phyloP scores from a whole-genome alignment of 1,284 basidiomycete species.

The Sutorius eximius region DNA sequence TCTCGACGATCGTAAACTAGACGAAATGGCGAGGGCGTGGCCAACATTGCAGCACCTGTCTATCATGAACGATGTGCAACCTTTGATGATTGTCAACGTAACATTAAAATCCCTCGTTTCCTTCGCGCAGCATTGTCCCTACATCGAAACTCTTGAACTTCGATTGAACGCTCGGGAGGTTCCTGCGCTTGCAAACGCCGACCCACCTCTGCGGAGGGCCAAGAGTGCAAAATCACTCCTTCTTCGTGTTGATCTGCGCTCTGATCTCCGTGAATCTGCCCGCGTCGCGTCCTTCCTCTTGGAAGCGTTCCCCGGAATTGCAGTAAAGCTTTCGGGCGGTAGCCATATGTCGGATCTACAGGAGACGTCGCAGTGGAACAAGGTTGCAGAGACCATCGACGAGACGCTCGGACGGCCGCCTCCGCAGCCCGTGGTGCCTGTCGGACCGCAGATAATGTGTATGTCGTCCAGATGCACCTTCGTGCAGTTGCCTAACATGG shows the following conservation, averaged over 20 bases:
- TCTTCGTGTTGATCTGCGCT: constrained; percentile 16
- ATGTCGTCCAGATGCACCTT: not conserved
- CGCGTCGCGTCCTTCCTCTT: constrained; percentile 21
- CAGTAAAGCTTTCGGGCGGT: constrained; percentile 4
- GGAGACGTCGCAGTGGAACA: constrained; percentile 24
- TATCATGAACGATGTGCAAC: constrained; percentile 20
- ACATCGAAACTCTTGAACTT: constrained; percentile 18
- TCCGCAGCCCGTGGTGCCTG: not conserved
- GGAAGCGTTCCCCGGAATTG: constrained; percentile 11
- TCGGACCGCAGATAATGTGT: constrained; percentile 20
- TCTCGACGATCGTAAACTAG: constrained; percentile 20
- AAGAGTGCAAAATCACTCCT: not conserved
- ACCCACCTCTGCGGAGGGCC: not conserved
- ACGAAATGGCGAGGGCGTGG: constrained; percentile 25
- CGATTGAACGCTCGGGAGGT: constrained; percentile 21
- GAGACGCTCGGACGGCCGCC: constrained; percentile 11
- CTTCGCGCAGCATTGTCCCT: constrained; percentile 18
- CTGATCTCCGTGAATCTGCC: constrained; percentile 22
- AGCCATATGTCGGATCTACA: constrained; percentile 13
- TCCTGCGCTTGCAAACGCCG: not conserved
- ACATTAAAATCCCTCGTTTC: constrained; percentile 16
- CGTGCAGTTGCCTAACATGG: not conserved
- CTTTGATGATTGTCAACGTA: constrained; percentile 14
- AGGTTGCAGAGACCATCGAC: constrained; percentile 15
- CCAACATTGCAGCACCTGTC: constrained; percentile 21